These are phyloP conservation scores for Pyrenophora graminea DNA, from an alignment of 2,329 filamentous ascomycete genomes.

Conservation along the genomic window DNA sequence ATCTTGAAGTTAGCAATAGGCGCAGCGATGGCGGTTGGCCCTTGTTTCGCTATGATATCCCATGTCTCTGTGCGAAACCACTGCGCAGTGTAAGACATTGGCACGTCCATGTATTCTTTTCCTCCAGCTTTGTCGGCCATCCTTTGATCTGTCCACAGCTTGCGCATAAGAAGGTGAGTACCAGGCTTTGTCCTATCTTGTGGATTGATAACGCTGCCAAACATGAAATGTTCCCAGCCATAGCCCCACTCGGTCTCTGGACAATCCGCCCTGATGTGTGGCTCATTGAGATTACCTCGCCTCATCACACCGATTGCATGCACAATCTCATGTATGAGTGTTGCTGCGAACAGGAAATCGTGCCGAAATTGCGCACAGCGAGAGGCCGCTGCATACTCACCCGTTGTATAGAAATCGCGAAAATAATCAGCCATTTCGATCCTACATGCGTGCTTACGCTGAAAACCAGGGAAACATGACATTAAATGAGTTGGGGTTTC, in stretches of 20 bases:
- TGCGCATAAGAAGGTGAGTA: constrained; percentile 34
- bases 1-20: constrained; percentile 35
- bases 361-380: constrained; percentile 38
- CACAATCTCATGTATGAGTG: constrained; percentile 40
- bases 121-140: constrained; percentile 23
- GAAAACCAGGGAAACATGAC: constrained; percentile 21
- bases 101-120: constrained; percentile 37
- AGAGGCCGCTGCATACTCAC: constrained; percentile 28
- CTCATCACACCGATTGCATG: constrained; percentile 43
- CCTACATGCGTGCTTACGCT: constrained; percentile 11
- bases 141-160: constrained; percentile 30
- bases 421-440: constrained; percentile 34
- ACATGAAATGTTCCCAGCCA: constrained; percentile 46
- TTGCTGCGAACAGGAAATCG: constrained; percentile 40
- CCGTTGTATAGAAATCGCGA: constrained; percentile 20
- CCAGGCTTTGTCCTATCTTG: constrained; percentile 23
- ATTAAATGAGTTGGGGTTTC: constrained; percentile 8
- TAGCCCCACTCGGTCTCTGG: constrained; percentile 39
- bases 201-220: constrained; percentile 41
- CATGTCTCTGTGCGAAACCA: constrained; percentile 46
- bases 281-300: constrained; percentile 35
- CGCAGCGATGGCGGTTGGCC: constrained; percentile 25
- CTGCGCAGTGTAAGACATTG: constrained; percentile 41
- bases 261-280: constrained; percentile 28
- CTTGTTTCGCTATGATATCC: constrained; percentile 25